Conservation (phyloP, 2,329 filamentous ascomycete species). For the Aplosporella prunicola region DNA sequence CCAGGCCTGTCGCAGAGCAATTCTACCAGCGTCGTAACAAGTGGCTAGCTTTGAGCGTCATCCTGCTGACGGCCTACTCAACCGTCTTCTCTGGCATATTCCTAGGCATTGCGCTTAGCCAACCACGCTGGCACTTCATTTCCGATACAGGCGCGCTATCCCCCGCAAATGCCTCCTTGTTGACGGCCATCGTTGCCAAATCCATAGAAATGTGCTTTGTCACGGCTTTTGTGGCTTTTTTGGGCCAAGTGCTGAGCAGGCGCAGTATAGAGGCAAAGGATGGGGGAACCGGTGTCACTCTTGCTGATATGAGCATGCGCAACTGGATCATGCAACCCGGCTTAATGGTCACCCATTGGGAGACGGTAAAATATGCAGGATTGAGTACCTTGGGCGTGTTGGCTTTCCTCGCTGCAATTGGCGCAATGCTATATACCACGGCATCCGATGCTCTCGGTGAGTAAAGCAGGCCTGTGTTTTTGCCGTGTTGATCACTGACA, state of each 20-base stretch:
- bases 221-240: constrained; percentile 63
- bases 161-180: constrained; percentile 55
- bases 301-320: constrained; percentile 71
- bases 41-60: constrained; percentile 40
- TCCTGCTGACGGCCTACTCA: constrained; percentile 49
- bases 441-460: constrained; percentile 59
- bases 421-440: constrained; percentile 65
- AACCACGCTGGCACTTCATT: constrained; percentile 55
- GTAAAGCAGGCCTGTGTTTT: no score
- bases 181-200: constrained; percentile 64
- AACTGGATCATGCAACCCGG: constrained; percentile 58
- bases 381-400: constrained; percentile 55
- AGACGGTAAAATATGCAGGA: constrained; percentile 54
- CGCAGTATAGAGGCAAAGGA: constrained; percentile 50
- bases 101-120: constrained; percentile 51
- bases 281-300: constrained; percentile 52
- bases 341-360: constrained; percentile 59
- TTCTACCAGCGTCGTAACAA: constrained; percentile 26
- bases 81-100: constrained; percentile 58
- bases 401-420: constrained; percentile 54
- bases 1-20: constrained; percentile 29
- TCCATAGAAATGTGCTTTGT: constrained; percentile 70
- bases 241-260: constrained; percentile 66
- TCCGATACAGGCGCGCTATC: constrained; percentile 43
- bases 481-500: neutral